Conservation (phyloP, 2,329 filamentous ascomycete species). For the Aspergillus sp. region DNA sequence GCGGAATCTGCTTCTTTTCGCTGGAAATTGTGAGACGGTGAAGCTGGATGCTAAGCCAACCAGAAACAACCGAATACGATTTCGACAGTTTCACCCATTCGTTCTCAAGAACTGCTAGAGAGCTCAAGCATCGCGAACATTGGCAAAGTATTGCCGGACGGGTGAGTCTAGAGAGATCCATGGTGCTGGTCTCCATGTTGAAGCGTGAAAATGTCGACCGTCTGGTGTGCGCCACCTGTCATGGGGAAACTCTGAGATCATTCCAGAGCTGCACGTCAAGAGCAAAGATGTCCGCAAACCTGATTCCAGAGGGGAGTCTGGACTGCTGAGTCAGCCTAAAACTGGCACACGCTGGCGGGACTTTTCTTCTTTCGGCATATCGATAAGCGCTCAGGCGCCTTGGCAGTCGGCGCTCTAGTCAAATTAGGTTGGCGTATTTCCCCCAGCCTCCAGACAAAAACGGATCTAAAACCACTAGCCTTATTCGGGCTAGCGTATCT, state of each 20-base stretch:
- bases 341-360: constrained; percentile 16
- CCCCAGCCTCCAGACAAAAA: background rate
- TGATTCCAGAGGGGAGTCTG: constrained; percentile 23
- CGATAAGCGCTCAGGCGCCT: constrained; percentile 17
- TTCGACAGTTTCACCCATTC: constrained; percentile 42
- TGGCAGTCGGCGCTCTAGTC: constrained; percentile 10
- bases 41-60: constrained; percentile 40
- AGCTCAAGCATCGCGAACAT: constrained; percentile 41
- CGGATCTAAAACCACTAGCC: background rate
- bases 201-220: constrained; percentile 6
- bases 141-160: constrained; percentile 40
- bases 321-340: constrained; percentile 31
- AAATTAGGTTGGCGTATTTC: background rate
- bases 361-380: constrained; percentile 22
- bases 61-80: constrained; percentile 36
- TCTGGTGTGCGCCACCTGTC: constrained; percentile 10
- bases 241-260: constrained; percentile 6
- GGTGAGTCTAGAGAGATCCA: constrained; percentile 37
- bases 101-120: constrained; percentile 41
- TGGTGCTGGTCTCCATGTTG: constrained; percentile 13
- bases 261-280: background rate
- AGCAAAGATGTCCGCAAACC: constrained; percentile 18
- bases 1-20: constrained; percentile 37
- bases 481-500: background rate
- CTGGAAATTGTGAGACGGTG: constrained; percentile 37